Evolutionary conservation across 1,284 basidiomycete genomes (phyloP).

Genomic region (Peniophora sp.): DNA sequence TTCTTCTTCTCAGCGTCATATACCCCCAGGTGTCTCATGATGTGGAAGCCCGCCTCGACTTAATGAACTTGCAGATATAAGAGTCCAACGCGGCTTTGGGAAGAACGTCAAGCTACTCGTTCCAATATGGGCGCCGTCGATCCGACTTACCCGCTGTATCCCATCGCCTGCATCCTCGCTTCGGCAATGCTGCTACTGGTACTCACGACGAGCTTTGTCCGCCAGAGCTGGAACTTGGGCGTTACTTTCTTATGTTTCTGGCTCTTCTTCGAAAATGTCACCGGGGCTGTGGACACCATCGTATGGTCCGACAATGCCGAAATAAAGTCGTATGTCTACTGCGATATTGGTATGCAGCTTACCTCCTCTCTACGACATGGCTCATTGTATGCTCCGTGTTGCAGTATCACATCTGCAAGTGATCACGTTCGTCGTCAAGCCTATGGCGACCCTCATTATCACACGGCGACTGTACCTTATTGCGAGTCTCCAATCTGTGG

Average conservation of each 20-base stretch:
- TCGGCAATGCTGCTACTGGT: neutral
- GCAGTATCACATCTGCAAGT: no score
- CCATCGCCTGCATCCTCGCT: neutral
- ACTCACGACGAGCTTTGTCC: neutral
- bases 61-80: no score
- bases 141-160: neutral
- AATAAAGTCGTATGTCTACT: neutral
- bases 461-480: neutral
- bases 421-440: neutral
- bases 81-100: no score
- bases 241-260: neutral
- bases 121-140: neutral
- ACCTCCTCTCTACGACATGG: no score
- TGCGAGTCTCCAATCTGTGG: neutral
- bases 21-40: no score
- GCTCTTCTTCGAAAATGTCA: neutral
- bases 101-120: no score
- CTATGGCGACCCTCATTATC: neutral
- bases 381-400: no score
- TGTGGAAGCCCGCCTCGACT: no score
- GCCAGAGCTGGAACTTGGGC: neutral
- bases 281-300: neutral
- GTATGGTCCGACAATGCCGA: neutral
- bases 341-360: neutral
- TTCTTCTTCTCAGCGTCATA: no score